These are phyloP conservation scores for Collybia mongolica DNA, from an alignment of 768 basidiomycete species.

Conservation along the genomic window DNA sequence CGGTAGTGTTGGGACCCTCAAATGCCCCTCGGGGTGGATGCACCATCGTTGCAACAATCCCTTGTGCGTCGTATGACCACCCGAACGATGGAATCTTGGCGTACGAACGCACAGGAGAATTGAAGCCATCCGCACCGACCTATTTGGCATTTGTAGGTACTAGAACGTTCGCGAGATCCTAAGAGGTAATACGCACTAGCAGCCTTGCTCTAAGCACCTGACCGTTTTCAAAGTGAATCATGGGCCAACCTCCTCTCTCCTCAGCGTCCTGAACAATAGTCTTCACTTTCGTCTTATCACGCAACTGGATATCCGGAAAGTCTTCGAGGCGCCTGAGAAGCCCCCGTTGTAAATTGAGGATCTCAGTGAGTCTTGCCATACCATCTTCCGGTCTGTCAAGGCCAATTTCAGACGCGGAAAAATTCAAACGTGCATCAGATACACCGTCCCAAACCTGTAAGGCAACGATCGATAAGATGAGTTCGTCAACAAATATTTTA, in stretches of 20 bases:
- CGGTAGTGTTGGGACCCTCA: constrained; percentile 69
- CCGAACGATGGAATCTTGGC: constrained; percentile 86
- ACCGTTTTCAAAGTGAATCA: constrained; percentile 72
- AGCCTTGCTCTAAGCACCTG: constrained; percentile 67
- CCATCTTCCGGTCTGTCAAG: constrained; percentile 24
- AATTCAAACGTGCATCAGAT: constrained; percentile 75
- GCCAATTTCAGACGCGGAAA: constrained; percentile 54
- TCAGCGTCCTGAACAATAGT: constrained; percentile 58
- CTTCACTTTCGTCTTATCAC: constrained; percentile 75
- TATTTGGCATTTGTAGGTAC: constrained; percentile 23
- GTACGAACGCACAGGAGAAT: constrained; percentile 89
- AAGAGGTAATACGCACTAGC: constrained; percentile 47
- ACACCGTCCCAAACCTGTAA: constrained; percentile 89
- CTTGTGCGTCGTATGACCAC: constrained; percentile 88
- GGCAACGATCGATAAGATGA: background rate
- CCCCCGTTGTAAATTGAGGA: constrained; percentile 87
- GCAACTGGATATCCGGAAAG: constrained; percentile 53
- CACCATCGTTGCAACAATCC: constrained; percentile 84
- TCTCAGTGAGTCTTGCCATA: constrained; percentile 90
- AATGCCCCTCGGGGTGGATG: constrained; percentile 67
- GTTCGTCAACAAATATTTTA: constrained; percentile 1
- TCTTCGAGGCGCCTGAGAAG: constrained; percentile 64
- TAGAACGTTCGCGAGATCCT: background rate
- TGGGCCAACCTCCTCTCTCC: constrained; percentile 70
- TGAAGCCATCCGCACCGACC: constrained; percentile 95